phyloP scores from a whole-genome alignment of 768 basidiomycete species.

The Hypholoma fasciculare region DNA sequence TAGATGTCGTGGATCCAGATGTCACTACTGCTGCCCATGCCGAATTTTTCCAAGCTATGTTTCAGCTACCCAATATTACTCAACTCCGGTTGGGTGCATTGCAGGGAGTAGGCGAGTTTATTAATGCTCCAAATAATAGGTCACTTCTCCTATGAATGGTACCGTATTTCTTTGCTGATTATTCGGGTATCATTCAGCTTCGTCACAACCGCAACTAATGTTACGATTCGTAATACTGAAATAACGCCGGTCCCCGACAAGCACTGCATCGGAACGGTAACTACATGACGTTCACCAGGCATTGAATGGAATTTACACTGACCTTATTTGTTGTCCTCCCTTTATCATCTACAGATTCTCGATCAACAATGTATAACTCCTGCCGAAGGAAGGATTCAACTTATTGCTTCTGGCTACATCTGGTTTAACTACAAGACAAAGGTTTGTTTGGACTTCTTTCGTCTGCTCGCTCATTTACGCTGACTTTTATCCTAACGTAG shows the following conservation, averaged over 20 bases:
- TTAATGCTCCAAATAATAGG: constrained; percentile 27
- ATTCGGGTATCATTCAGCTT: constrained; percentile 13
- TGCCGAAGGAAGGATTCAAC: constrained; percentile 22
- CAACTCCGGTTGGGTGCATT: constrained; percentile 12
- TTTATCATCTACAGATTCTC: constrained; percentile 12
- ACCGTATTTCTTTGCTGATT: no score
- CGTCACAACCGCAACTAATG: constrained; percentile 20
- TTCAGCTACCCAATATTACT: constrained; percentile 24
- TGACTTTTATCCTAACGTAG: constrained; percentile 8
- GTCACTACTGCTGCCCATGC: constrained; percentile 27
- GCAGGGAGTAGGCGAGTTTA: constrained; percentile 19
- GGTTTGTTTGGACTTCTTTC: neutral
- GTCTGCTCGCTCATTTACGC: neutral
- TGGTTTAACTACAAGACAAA: constrained; percentile 27
- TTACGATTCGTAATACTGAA: constrained; percentile 19
- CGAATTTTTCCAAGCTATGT: constrained; percentile 21
- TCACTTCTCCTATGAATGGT: neutral
- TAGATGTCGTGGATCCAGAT: constrained; percentile 8
- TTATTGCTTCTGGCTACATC: constrained; percentile 25
- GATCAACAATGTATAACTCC: constrained; percentile 21
- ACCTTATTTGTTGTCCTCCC: no score
- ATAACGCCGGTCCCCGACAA: constrained; percentile 21
- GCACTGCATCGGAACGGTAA: constrained; percentile 23
- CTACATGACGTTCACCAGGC: neutral
- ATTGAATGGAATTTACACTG: neutral